Base-by-base conservation (phyloP, 2,329 filamentous ascomycete genomes). In the Dothideomycetes sp. region DNA sequence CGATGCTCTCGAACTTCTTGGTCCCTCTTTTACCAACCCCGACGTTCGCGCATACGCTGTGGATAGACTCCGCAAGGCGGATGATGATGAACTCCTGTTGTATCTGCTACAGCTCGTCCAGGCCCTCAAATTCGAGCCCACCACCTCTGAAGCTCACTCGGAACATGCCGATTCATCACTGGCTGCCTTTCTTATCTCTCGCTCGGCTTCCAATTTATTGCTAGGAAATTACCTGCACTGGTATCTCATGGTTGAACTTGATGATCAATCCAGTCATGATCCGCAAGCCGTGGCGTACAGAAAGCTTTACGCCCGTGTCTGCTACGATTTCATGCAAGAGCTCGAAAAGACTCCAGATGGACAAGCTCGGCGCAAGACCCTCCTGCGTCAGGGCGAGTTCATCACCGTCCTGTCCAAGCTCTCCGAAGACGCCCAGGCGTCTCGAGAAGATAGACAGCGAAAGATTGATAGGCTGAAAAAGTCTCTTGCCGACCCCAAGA, bases 171-270 rank as follows among this genome's bases (percentile, higher is more conserved):
- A 91, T 51, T 94, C 88, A 0, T 94, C 88, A 0, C 68, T 98
- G 4, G 89, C 88, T 2, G 77, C 76, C 17, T 98, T 98, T 55
- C 69, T 98, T 3, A 91, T 98, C 41, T 77, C 83, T 1, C 77
- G 91, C 27, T 93, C 91, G 3, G 82, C 84, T 11, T 78, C 81
- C 45, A 96, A 94, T 54, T 84, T 95, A 53, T 81, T 83, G 44
- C 72, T 98, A 2, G 91, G 89, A 19, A 98, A 94, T 57, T 94
- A 93, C 62, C 77, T 98, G 39, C 85, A 95, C 59, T 98, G 91
- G 91, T 98, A 96, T 59, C 71, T 98, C 2, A 95, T 95, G 79
- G 91, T 98, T 1, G 93, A 98, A 62, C 93, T 88, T 50, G 86
- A 93, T 50, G 89, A 95, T 57, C 61, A 64, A 30, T 87, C 82